phyloP scores from a whole-genome alignment of 768 basidiomycete species.

The Mycena galericulata region DNA sequence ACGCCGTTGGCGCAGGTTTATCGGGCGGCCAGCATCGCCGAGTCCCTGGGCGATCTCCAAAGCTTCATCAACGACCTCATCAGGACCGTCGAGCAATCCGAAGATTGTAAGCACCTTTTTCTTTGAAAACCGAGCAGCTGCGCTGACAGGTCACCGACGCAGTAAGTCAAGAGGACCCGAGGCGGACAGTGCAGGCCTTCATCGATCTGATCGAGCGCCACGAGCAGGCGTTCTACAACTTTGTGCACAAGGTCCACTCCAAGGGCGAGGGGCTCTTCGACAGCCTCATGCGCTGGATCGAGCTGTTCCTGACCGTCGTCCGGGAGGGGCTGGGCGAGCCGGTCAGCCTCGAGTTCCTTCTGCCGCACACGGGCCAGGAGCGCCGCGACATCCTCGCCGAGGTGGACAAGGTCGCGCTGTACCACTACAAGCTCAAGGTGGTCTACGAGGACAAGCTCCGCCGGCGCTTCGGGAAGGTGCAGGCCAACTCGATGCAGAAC shows the following conservation, averaged over 20 bases:
- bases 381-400: conserved; percentile 84
- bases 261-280: conserved; percentile 96
- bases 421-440: conserved; percentile 96
- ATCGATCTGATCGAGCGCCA: conserved; percentile 94
- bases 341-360: conserved; percentile 88
- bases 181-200: conserved; percentile 89
- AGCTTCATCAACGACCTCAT: conserved; percentile 96
- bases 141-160: conserved; percentile 17
- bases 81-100: conserved; percentile 90
- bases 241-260: conserved; percentile 98
- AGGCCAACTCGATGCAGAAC: conserved; percentile 52
- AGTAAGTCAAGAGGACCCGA: conserved; percentile 90
- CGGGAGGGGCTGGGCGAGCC: conserved; percentile 86
- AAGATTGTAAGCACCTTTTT: conserved; percentile 76
- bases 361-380: conserved; percentile 86
- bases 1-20: conserved; percentile 96
- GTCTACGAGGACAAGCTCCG: conserved; percentile 92
- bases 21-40: conserved; percentile 95
- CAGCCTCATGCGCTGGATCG: conserved; percentile 96
- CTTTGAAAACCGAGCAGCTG: not conserved
- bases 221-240: conserved; percentile 95
- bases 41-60: conserved; percentile 92
- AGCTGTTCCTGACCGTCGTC: conserved; percentile 90
- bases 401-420: conserved; percentile 88
- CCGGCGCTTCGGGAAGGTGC: conserved; percentile 80